Conservation (phyloP, 306 rosid genomes). For the Rosa chinensis region DNA sequence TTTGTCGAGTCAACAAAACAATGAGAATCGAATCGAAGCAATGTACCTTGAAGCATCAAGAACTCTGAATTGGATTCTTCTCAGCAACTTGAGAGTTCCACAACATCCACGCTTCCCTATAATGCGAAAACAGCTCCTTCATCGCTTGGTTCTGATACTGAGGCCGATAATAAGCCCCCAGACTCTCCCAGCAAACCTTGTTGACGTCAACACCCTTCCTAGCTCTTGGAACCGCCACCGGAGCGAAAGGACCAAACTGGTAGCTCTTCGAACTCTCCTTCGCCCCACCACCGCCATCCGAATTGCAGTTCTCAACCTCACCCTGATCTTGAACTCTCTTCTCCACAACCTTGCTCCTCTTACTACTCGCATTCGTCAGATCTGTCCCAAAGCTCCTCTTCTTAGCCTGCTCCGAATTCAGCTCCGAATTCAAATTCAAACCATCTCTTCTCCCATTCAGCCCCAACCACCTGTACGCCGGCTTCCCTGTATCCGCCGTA, state of each 20-base stretch:
- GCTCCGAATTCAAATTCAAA: constrained; percentile 1
- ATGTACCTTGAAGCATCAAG: constrained; percentile 1
- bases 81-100: constrained; percentile 23
- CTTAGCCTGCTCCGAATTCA: constrained; percentile 22
- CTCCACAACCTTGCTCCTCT: constrained; percentile 35
- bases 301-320: not conserved
- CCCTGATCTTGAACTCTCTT: constrained; percentile 8
- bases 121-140: constrained; percentile 47
- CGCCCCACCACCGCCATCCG: not conserved
- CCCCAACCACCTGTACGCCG: constrained; percentile 63
- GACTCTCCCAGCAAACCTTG: constrained; percentile 34
- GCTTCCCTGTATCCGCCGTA: constrained; percentile 42
- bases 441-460: constrained; percentile 26
- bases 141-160: constrained; percentile 45
- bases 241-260: constrained; percentile 65
- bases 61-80: not conserved
- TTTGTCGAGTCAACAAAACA: not conserved
- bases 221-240: constrained; percentile 18
- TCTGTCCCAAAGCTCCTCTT: constrained; percentile 57
- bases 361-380: constrained; percentile 41
- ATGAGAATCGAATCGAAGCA: not conserved
- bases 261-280: constrained; percentile 35
- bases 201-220: constrained; percentile 18
- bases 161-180: constrained; percentile 40
- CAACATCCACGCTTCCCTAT: constrained; percentile 53